A percentile compares a stretch with the other conserved stretches of the same genome.
Evolutionary conservation across 768 basidiomycete genomes (phyloP).

Genomic region (Pisolithus marmoratus): DNA sequence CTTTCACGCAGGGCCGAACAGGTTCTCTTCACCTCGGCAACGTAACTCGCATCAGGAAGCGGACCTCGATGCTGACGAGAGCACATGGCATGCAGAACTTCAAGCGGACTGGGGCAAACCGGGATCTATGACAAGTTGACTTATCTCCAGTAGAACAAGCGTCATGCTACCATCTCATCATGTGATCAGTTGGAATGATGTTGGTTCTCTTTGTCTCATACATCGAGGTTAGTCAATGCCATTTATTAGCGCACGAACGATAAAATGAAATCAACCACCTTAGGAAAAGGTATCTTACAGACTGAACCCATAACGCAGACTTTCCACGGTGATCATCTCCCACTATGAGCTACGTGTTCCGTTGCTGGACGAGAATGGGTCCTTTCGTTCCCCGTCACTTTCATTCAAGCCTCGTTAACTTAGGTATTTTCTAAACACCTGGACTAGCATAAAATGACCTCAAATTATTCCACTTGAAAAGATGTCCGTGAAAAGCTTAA

Average conservation of each 20-base stretch:
- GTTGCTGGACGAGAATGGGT: slow-evolving; percentile 9
- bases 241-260: too few relatives aligned
- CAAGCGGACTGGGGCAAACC: not conserved
- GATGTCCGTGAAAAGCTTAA: slow-evolving; percentile 51
- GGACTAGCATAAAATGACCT: not conserved
- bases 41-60: slow-evolving; percentile 37
- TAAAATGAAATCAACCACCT: too few relatives aligned
- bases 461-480: slow-evolving; percentile 12
- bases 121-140: not conserved
- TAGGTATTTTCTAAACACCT: not conserved
- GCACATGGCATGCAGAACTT: slow-evolving; percentile 7
- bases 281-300: too few relatives aligned
- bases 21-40: slow-evolving; percentile 50
- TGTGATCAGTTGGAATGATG: too few relatives aligned
- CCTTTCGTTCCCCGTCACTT: slow-evolving; percentile 1
- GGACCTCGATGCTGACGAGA: slow-evolving; percentile 29
- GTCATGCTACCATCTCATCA: too few relatives aligned
- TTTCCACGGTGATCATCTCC: not conserved
- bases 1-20: slow-evolving; percentile 41
- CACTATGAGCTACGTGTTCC: slow-evolving; percentile 12
- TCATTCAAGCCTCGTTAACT: slow-evolving; percentile 6
- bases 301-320: too few relatives aligned
- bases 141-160: too few relatives aligned
- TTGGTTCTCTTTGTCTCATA: too few relatives aligned
- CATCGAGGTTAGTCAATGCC: too few relatives aligned